These are phyloP conservation scores for Pulveroboletus ravenelii DNA, from an alignment of 768 basidiomycete species.

Conservation along the genomic window DNA sequence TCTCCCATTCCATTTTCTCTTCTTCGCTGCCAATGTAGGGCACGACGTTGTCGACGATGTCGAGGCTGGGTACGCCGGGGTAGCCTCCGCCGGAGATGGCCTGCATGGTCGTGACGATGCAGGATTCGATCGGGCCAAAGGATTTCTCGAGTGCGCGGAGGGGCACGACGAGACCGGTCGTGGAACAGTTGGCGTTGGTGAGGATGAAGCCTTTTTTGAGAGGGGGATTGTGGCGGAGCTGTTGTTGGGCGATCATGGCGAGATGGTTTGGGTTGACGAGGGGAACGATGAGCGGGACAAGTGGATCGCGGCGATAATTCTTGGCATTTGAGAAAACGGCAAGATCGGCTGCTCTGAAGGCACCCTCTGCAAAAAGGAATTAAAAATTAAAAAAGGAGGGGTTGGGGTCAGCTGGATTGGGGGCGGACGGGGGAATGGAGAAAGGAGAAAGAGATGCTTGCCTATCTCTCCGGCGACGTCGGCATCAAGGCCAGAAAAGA, in stretches of 20 bases:
- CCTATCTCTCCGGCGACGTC: conserved; percentile 96
- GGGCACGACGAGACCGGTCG: conserved; percentile 90
- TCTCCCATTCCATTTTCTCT: conserved; percentile 99
- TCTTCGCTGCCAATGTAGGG: conserved; percentile 93
- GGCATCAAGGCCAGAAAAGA: conserved; percentile 95
- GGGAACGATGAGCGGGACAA: conserved; percentile 93
- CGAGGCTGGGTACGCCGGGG: conserved; percentile 84
- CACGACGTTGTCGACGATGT: conserved; percentile 94
- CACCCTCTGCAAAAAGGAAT: conserved; percentile 47
- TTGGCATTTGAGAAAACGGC: conserved; percentile 97
- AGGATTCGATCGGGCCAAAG: conserved; percentile 91
- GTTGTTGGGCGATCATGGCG: conserved; percentile 81
- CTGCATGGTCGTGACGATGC: conserved; percentile 94
- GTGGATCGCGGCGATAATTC: conserved; percentile 88
- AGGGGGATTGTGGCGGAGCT: conserved; percentile 56
- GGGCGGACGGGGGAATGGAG: neutral
- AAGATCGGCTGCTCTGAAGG: conserved; percentile 82
- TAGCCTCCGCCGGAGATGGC: conserved; percentile 98
- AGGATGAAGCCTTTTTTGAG: conserved; percentile 89
- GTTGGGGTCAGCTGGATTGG: too few relatives aligned
- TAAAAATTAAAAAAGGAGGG: neutral
- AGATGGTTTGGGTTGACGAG: conserved; percentile 89
- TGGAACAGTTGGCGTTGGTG: conserved; percentile 97
- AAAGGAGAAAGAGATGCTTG: conserved; percentile 28
- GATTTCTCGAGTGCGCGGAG: conserved; percentile 82